Base-by-base conservation (phyloP, 306 rosid genomes). In the Abrus pulchellus region DNA sequence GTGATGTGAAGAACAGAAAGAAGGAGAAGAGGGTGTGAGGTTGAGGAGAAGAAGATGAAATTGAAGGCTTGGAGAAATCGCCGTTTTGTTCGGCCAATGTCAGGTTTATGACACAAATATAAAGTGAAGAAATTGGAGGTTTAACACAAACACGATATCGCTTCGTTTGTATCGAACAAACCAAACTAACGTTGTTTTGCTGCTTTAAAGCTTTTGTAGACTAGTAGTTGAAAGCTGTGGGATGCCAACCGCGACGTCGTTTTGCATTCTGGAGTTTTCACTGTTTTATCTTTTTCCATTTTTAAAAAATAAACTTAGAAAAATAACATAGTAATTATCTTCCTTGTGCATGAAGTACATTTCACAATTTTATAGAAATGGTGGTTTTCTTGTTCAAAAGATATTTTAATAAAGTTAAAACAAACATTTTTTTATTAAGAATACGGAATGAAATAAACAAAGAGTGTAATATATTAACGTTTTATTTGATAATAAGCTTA, bases 151-250 rank as follows among this genome's bases (percentile, higher is more conserved):
- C 47, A 38, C 0, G 47, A 72, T 40, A 29, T 10, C 5, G 4
- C 93, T 78, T 93, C 81, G 97, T 87, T 86, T 71, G 80, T 90
- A 91, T 87, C 97, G 97, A 89, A 83, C 38, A 3, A 32, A 47
- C 52, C 47, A 20, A 20, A 20, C 20, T 20, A 20, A 20, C 20
- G 20, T 20, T 20, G 20, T 20, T 20, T 0, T 20, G 20, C 29
- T 56, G 32, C 12, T 68, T 53, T 13, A 50, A 67, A 27, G 61
- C n/a, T 27, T 9, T 36, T 20, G 20, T 20, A 20, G 20, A 20
- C 20, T 20, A 20, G 20, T 68, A 54, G 60, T 57, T 48, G 6
- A 50, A 45, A 68, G 34, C 7, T 6, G 63, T 4, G 6, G 10
- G 53, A 38, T 5, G 30, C 27, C 1, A 9, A 20, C 4, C 14